Conservation (phyloP, 805 yeast genomes). For the Vanderwaltozyma polyspora region DNA sequence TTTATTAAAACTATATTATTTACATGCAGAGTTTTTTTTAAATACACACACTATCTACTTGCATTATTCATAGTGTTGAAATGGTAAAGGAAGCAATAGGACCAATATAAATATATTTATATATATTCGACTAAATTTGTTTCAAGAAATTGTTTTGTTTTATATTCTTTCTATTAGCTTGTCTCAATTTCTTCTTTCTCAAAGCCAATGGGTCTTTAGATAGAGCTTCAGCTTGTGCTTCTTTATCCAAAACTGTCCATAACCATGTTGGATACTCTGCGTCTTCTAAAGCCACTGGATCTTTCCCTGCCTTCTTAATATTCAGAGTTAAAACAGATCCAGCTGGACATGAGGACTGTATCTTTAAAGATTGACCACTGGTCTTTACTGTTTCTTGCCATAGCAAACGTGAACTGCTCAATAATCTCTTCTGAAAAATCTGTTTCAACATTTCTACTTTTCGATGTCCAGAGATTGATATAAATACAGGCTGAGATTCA, state of each 20-base stretch:
- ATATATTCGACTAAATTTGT: slow-evolving; percentile 5
- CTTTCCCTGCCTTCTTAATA: slow-evolving; percentile 69
- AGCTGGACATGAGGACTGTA: slow-evolving; percentile 45
- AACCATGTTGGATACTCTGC: slow-evolving; percentile 90
- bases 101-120: no score
- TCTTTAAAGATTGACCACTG: slow-evolving; percentile 1
- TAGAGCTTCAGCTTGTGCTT: slow-evolving; percentile 46
- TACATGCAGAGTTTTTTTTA: no score
- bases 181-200: slow-evolving; percentile 61
- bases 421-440: no score
- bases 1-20: no score
- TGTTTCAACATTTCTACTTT: no score
- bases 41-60: no score
- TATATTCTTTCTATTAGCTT: slow-evolving; percentile 55
- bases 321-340: slow-evolving; percentile 67
- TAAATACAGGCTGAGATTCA: no score
- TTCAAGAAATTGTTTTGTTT: slow-evolving; percentile 63
- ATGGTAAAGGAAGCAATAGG: no score
- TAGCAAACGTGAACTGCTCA: no score
- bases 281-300: slow-evolving; percentile 80
- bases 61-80: no score
- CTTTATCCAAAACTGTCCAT: slow-evolving; percentile 67
- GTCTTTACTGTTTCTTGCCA: slow-evolving; percentile 2
- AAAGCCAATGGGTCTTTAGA: slow-evolving; percentile 44
- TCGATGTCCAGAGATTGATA: no score